phyloP scores from a whole-genome alignment of 305 asterid genomes.

The Fraxinus sp. region DNA sequence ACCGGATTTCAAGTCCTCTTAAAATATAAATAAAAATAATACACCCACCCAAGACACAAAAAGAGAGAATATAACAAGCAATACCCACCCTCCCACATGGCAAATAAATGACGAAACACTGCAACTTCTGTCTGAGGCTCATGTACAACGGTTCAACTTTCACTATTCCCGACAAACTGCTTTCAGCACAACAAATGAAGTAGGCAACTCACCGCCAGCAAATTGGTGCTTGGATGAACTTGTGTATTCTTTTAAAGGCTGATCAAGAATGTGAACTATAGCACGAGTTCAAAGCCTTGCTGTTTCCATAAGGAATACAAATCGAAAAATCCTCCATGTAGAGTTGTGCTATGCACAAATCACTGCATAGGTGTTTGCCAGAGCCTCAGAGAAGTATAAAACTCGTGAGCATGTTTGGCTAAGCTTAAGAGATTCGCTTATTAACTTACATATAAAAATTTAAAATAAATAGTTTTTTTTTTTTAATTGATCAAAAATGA shows the following conservation, averaged over 20 bases:
- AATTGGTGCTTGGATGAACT: constrained; percentile 4
- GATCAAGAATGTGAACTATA: constrained; percentile 12
- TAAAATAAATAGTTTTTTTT: background rate
- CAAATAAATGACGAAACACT: constrained; percentile 30
- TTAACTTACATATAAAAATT: background rate
- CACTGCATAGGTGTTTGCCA: constrained; percentile 61
- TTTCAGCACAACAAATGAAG: constrained; percentile 11
- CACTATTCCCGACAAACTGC: constrained; percentile 3
- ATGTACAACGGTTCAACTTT: constrained; percentile 37
- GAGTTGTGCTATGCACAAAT: constrained; percentile 65
- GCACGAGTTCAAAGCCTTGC: constrained; percentile 17
- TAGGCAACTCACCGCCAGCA: constrained; percentile 21
- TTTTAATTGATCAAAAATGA: background rate
- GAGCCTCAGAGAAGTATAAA: constrained; percentile 39
- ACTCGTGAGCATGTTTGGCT: background rate
- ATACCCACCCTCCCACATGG: constrained; percentile 30
- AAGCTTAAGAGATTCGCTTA: constrained; percentile 1
- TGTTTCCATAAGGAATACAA: constrained; percentile 15
- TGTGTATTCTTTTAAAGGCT: constrained; percentile 22
- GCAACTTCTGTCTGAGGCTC: constrained; percentile 34
- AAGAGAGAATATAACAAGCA: background rate
- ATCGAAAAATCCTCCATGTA: constrained; percentile 30
- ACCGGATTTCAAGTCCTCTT: constrained; percentile 30
- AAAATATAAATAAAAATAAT: constrained; percentile 20
- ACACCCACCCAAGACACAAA: constrained; percentile 28